Percentiles rank a stretch among this genome's conserved stretches.
These are phyloP conservation scores for Heimioporus punctisporus DNA, from an alignment of 1,284 basidiomycete species.

Conservation along the genomic window DNA sequence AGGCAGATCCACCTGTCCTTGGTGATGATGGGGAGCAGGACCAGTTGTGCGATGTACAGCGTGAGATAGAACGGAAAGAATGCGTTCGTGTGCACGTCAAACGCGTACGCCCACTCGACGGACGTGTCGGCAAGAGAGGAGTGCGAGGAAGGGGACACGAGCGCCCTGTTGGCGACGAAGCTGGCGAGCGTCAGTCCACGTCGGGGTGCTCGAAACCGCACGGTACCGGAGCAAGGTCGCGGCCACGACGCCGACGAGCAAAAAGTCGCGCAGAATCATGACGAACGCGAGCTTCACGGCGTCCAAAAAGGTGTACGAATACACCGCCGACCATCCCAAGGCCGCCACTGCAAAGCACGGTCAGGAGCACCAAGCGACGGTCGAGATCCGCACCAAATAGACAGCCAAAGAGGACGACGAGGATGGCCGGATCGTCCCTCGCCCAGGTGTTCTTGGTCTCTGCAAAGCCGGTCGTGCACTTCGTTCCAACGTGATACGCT, in stretches of 20 bases:
- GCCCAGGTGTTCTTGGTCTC: constrained; percentile 99
- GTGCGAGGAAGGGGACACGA: constrained; percentile 76
- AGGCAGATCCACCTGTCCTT: constrained; percentile 91
- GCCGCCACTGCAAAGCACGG: constrained; percentile 62
- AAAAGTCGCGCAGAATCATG: constrained; percentile 90
- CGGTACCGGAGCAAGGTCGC: constrained; percentile 81
- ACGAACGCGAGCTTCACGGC: constrained; percentile 68
- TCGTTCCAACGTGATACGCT: not conserved
- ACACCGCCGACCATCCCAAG: constrained; percentile 85
- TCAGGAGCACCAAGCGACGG: too few species aligned
- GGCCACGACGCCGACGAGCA: constrained; percentile 73
- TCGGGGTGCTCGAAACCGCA: not conserved
- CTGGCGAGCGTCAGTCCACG: constrained; percentile 35
- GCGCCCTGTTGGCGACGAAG: constrained; percentile 71
- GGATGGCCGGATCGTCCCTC: constrained; percentile 92
- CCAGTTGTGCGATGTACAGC: constrained; percentile 84
- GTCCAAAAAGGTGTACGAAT: constrained; percentile 60
- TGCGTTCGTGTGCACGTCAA: constrained; percentile 94
- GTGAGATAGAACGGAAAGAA: constrained; percentile 94
- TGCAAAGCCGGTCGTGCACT: constrained; percentile 29
- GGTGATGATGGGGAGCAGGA: constrained; percentile 81
- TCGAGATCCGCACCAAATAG: constrained; percentile 74
- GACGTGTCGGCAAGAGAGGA: constrained; percentile 70
- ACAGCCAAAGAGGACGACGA: constrained; percentile 81
- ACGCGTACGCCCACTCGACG: constrained; percentile 93